Conservation (phyloP, 192 early-diverging fungal species). For the Coemansia sp. region DNA sequence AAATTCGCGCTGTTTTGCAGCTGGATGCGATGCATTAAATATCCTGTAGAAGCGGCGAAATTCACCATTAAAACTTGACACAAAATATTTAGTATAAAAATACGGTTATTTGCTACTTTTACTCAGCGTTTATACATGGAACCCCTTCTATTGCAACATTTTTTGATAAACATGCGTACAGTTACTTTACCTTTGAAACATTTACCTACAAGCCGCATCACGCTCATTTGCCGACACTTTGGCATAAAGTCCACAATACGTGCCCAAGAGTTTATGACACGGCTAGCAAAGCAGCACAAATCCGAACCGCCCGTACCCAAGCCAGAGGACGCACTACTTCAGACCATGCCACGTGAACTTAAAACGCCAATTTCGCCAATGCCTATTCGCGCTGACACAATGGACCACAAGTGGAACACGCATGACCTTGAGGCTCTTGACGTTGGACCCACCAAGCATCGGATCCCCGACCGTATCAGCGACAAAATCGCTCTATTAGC, state of each 20-base stretch:
- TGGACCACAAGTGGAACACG: slow-evolving; percentile 51
- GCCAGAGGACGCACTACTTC: neutral
- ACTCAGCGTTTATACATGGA: no score
- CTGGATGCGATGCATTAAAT: no score
- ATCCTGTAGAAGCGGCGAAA: no score
- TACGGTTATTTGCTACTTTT: no score
- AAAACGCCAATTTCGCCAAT: slow-evolving; percentile 1
- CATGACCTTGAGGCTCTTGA: slow-evolving; percentile 61
- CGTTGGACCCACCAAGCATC: slow-evolving; percentile 59
- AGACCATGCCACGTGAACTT: slow-evolving; percentile 2
- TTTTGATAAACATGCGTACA: no score
- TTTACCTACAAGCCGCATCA: no score
- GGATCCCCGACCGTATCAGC: slow-evolving; percentile 51
- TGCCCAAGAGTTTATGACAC: neutral
- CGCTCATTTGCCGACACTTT: neutral
- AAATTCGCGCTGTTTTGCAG: no score
- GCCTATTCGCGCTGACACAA: slow-evolving; percentile 58
- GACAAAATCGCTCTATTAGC: slow-evolving; percentile 62
- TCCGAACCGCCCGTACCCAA: neutral
- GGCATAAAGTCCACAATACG: neutral
- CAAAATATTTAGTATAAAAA: no score
- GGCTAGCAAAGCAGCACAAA: neutral
- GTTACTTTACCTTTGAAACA: no score
- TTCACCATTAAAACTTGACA: no score
- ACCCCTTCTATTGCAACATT: no score